These are phyloP conservation scores for Saccharum spontaneum DNA, from an alignment of 176 grass and related monocot species.

Conservation along the genomic window DNA sequence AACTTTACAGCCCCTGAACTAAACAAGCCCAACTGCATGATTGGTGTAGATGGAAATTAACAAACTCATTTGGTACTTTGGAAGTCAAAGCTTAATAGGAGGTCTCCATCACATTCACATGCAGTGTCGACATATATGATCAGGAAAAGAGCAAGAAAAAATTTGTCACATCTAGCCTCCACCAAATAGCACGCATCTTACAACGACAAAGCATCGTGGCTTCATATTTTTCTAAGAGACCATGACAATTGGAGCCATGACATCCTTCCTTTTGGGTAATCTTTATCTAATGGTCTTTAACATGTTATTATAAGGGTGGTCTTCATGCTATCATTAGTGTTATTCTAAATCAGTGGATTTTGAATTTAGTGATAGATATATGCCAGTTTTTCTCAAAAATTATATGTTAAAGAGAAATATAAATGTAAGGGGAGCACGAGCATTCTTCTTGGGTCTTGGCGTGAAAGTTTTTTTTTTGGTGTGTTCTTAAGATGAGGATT, in stretches of 20 bases:
- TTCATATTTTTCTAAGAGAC: slow-evolving; percentile 7
- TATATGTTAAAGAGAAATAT: neutral
- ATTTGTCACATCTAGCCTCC: neutral
- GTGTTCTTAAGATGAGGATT: neutral
- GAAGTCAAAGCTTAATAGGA: slow-evolving; percentile 30
- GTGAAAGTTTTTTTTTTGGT: neutral
- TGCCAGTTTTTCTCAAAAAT: neutral
- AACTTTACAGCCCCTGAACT: too few relatives aligned
- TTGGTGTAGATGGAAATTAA: slow-evolving; percentile 16
- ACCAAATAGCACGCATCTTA: slow-evolving; percentile 9
- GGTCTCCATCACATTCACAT: slow-evolving; percentile 29
- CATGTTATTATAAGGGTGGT: neutral
- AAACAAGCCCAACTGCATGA: slow-evolving; percentile 11
- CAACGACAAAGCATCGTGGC: neutral
- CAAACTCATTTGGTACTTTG: slow-evolving; percentile 11
- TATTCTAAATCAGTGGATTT: neutral
- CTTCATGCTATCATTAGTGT: slow-evolving; percentile 1
- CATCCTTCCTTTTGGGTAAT: slow-evolving; percentile 13
- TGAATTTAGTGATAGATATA: neutral
- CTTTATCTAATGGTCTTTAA: neutral
- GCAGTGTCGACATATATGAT: neutral
- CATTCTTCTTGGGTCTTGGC: neutral
- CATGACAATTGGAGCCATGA: slow-evolving; percentile 9
- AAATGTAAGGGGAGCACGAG: neutral
- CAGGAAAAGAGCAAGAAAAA: neutral